Conservation (phyloP, 176 grass and related monocot species). For the Pontederia crassipes region DNA sequence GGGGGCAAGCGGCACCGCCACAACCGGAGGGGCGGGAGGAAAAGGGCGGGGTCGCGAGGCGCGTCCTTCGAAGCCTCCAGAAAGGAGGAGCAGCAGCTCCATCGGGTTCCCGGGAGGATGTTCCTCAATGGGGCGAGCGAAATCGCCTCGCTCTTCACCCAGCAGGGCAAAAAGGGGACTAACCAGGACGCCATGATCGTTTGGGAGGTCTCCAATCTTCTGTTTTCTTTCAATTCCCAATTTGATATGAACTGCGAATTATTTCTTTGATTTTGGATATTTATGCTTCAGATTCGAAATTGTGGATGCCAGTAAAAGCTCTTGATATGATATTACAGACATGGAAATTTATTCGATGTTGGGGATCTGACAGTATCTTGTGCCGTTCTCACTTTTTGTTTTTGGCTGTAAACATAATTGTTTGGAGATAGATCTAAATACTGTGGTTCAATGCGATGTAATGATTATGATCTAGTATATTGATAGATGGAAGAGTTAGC, state of each 20-base stretch:
- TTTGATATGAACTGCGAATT: background rate
- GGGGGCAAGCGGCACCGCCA: background rate
- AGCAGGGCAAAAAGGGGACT: slow-evolving; percentile 13
- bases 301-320: background rate
- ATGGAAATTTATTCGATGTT: no score
- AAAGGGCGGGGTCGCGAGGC: background rate
- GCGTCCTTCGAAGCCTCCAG: no score
- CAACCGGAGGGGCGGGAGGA: background rate
- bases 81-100: background rate
- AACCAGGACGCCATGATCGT: slow-evolving; percentile 17
- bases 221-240: background rate
- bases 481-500: no score
- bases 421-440: no score
- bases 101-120: slow-evolving; percentile 8
- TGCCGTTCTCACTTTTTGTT: no score
- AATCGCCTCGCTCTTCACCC: slow-evolving; percentile 7
- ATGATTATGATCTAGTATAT: no score
- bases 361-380: no score
- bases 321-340: no score
- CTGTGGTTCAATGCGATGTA: no score
- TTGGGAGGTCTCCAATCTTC: slow-evolving; percentile 3
- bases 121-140: slow-evolving; percentile 10
- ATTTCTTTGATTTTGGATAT: background rate
- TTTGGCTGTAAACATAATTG: no score
- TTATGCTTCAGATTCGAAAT: background rate